A percentile compares a stretch with the other conserved stretches of the same genome.
phyloP scores from a whole-genome alignment of 1,139 yeast species.

The Yamadazyma siamensis region DNA sequence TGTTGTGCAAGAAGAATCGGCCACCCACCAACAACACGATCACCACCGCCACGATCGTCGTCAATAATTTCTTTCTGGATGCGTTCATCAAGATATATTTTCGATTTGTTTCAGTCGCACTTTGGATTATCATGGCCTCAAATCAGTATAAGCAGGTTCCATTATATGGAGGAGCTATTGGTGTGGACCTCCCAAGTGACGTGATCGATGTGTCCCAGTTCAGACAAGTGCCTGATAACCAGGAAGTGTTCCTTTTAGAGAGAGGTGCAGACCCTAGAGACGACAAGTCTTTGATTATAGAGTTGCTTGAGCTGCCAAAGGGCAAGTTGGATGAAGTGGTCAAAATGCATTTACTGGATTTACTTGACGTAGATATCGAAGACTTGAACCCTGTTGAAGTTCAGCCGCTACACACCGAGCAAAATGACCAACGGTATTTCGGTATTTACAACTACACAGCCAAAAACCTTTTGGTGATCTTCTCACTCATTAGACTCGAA shows the following conservation, averaged over 20 bases:
- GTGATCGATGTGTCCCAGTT: conserved; percentile 69
- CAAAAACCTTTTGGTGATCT: conserved; percentile 5
- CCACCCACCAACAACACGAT: conserved; percentile 19
- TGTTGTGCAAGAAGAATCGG: conserved; percentile 20
- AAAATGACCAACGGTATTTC: conserved; percentile 2
- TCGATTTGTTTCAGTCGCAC: background rate
- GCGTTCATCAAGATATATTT: conserved; percentile 10
- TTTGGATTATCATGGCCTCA: conserved; percentile 1
- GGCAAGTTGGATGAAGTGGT: conserved; percentile 34
- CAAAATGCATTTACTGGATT: conserved; percentile 41
- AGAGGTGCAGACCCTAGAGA: conserved; percentile 25
- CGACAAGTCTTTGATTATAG: conserved; percentile 67
- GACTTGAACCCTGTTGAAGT: conserved; percentile 3
- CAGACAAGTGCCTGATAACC: conserved; percentile 84
- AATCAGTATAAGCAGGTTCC: conserved; percentile 2
- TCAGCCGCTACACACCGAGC: background rate
- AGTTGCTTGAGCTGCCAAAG: conserved; percentile 56
- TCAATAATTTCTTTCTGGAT: conserved; percentile 21
- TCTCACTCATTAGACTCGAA: conserved; percentile 52
- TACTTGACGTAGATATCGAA: conserved; percentile 19
- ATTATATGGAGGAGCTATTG: conserved; percentile 76
- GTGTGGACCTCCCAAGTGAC: conserved; percentile 49
- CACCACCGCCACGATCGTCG: conserved; percentile 21
- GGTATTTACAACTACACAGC: conserved; percentile 5
- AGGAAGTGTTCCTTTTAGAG: conserved; percentile 68